Percentiles rank a stretch among this genome's conserved stretches.
Evolutionary conservation across 106 monocot genomes (phyloP).

Genomic region (Gastrodia elata): DNA sequence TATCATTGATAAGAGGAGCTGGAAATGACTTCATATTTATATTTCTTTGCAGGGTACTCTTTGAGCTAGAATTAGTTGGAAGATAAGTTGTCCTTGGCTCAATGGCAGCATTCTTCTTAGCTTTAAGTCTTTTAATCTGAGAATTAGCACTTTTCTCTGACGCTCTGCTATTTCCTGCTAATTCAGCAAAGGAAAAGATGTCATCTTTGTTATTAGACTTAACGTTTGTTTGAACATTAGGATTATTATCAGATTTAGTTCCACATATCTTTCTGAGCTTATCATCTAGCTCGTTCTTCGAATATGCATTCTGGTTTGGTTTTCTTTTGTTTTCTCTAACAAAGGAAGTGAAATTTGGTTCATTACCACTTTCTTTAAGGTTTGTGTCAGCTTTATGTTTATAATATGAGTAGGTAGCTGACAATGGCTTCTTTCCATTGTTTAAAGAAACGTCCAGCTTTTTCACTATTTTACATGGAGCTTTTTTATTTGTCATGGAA

Average conservation of each 20-base stretch:
- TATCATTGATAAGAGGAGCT: slow-evolving; percentile 12
- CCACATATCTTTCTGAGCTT: slow-evolving; percentile 22
- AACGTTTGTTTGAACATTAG: slow-evolving; percentile 9
- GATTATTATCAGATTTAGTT: slow-evolving; percentile 20
- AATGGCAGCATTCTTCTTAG: slow-evolving; percentile 15
- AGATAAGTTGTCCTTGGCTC: slow-evolving; percentile 17
- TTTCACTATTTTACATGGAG: slow-evolving; percentile 15
- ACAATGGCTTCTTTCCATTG: slow-evolving; percentile 23
- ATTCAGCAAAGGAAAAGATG: slow-evolving; percentile 44
- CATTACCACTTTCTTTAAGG: neutral
- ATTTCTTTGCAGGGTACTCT: slow-evolving; percentile 19
- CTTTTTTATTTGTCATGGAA: slow-evolving; percentile 39
- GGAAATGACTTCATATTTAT: slow-evolving; percentile 7
- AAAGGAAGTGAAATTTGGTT: slow-evolving; percentile 39
- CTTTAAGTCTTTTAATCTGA: slow-evolving; percentile 18
- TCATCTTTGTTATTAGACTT: slow-evolving; percentile 4
- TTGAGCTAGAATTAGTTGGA: slow-evolving; percentile 15
- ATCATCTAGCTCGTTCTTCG: slow-evolving; percentile 14
- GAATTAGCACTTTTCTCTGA: slow-evolving; percentile 14
- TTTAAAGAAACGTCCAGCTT: slow-evolving; percentile 14
- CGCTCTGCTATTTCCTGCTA: slow-evolving; percentile 13
- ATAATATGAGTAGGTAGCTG: slow-evolving; percentile 18
- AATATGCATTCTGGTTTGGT: slow-evolving; percentile 13
- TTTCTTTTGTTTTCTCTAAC: slow-evolving; percentile 18
- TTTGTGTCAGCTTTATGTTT: slow-evolving; percentile 16